Conservation (phyloP, 805 yeast genomes). For the Jamesozyma gamospora region DNA sequence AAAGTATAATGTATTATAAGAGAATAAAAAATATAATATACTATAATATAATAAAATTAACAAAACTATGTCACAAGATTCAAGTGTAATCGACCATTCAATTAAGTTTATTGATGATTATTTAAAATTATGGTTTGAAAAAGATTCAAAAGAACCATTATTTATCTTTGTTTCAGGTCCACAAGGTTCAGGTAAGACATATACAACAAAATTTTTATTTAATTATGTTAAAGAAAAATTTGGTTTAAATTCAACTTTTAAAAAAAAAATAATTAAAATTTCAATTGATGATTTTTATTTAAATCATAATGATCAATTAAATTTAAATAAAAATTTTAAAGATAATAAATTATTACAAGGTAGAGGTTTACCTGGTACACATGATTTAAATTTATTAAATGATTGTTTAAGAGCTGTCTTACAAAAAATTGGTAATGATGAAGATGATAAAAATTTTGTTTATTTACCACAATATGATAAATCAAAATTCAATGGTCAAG, state of each 20-base stretch:
- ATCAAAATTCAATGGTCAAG: slow-evolving; percentile 57
- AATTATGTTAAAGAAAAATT: slow-evolving; percentile 27
- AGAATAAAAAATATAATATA: too few species aligned
- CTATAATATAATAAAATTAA: too few species aligned
- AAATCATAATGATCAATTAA: slow-evolving; percentile 49
- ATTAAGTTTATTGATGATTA: slow-evolving; percentile 15
- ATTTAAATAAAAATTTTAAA: slow-evolving; percentile 32
- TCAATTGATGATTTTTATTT: slow-evolving; percentile 86
- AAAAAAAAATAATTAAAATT: slow-evolving; percentile 33
- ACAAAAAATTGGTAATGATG: slow-evolving; percentile 20
- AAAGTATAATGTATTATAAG: too few species aligned
- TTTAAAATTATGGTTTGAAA: slow-evolving; percentile 16
- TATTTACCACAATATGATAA: slow-evolving; percentile 70
- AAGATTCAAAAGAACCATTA: slow-evolving; percentile 30
- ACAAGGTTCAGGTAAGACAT: slow-evolving; percentile 74
- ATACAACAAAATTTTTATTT: slow-evolving; percentile 36
- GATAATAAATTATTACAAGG: slow-evolving; percentile 56
- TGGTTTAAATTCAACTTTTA: slow-evolving; percentile 24
- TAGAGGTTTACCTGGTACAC: slow-evolving; percentile 92
- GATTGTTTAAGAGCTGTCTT: slow-evolving; percentile 27
- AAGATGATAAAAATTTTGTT: slow-evolving; percentile 20
- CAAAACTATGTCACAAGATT: too few species aligned
- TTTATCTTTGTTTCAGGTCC: slow-evolving; percentile 58
- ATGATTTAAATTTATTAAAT: slow-evolving; percentile 42
- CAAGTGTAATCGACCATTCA: not conserved